A percentile compares a stretch with the other conserved stretches of the same genome.
Conservation (phyloP, 305 asterid species). For the Fraxinus baroniana region DNA sequence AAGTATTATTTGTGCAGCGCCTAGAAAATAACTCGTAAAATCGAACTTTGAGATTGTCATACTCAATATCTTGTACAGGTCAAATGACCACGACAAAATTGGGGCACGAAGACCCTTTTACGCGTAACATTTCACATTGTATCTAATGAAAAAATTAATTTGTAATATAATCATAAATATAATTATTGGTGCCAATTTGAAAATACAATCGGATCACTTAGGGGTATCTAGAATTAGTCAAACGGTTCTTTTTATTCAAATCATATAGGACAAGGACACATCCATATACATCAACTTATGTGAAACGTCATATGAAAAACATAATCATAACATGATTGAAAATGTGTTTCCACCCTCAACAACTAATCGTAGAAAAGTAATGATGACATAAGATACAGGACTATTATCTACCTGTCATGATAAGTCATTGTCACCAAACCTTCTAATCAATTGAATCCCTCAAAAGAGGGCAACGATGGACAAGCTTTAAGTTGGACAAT, state of each 20-base stretch:
- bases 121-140: neutral
- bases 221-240: neutral
- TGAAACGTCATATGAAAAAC: neutral
- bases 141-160: neutral
- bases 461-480: neutral
- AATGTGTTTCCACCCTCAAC: neutral
- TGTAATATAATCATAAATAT: neutral
- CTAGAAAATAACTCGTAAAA: neutral
- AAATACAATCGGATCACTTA: no score
- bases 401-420: no score
- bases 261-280: neutral
- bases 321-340: neutral
- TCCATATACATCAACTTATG: neutral
- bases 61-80: neutral
- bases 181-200: neutral
- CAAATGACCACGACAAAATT: neutral
- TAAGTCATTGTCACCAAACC: neutral
- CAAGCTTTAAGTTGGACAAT: neutral
- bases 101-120: neutral
- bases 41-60: neutral
- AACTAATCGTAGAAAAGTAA: neutral
- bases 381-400: neutral
- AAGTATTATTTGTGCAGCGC: neutral
- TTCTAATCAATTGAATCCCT: neutral
- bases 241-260: neutral